Percentiles rank a stretch among this genome's conserved stretches.
Evolutionary conservation across 1,139 yeast genomes (phyloP).

Genomic region (Saccharomyces pastorianus): DNA sequence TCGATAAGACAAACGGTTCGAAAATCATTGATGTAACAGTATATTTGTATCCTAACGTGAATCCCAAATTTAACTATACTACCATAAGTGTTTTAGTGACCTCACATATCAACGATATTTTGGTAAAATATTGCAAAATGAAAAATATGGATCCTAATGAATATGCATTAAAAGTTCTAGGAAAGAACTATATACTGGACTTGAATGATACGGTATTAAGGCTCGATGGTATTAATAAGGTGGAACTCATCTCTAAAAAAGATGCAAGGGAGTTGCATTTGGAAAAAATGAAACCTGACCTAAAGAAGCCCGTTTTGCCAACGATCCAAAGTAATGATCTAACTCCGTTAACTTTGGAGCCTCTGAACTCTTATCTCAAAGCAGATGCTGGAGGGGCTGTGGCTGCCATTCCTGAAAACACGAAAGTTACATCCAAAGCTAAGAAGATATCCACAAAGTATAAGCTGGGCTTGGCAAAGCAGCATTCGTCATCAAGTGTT

Average conservation of each 20-base stretch:
- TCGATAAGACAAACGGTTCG: constrained; percentile 20
- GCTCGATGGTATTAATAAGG: constrained; percentile 30
- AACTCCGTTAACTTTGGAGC: constrained; percentile 29
- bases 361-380: constrained; percentile 16
- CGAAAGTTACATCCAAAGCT: constrained; percentile 10
- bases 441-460: constrained; percentile 19
- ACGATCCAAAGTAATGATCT: constrained; percentile 30
- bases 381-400: constrained; percentile 7
- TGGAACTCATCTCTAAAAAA: constrained; percentile 27
- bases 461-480: constrained; percentile 19
- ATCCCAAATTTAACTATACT: constrained; percentile 23
- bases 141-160: constrained; percentile 31
- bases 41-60: constrained; percentile 30
- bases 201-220: constrained; percentile 34
- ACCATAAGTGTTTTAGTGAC: constrained; percentile 29
- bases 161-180: constrained; percentile 29
- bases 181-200: constrained; percentile 27
- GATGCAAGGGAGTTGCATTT: constrained; percentile 27
- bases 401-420: constrained; percentile 1
- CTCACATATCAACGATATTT: constrained; percentile 31
- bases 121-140: constrained; percentile 29
- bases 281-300: constrained; percentile 23
- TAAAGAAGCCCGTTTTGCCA: constrained; percentile 26
- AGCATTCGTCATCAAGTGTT: constrained; percentile 12
- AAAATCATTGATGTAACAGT: constrained; percentile 28